These are phyloP conservation scores for Aureococcus anophagefferens DNA, from an alignment of 108 stramenopile species.

Conservation along the genomic window DNA sequence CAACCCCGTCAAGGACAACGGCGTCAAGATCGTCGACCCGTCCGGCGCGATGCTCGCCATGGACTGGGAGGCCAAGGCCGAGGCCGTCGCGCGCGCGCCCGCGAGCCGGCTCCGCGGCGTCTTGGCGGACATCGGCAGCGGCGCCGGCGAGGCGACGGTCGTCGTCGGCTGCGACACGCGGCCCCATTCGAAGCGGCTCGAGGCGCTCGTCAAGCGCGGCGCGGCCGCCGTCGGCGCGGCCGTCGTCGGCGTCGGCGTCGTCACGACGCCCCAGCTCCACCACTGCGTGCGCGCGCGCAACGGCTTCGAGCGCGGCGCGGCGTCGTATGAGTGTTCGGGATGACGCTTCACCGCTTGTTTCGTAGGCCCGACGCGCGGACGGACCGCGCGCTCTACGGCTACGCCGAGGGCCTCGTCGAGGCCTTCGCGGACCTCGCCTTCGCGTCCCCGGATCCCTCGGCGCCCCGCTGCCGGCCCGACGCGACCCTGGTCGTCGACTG, in stretches of 20 bases:
- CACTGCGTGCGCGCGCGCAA: constrained; percentile 51
- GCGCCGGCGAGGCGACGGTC: constrained; percentile 19
- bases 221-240: constrained; percentile 53
- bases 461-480: not conserved
- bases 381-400: not conserved
- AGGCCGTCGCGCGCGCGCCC: not conserved
- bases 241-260: constrained; percentile 66
- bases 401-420: not conserved
- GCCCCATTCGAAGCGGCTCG: constrained; percentile 58
- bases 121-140: not conserved
- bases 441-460: not conserved
- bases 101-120: not conserved
- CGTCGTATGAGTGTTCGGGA: no score
- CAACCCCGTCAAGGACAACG: constrained; percentile 85
- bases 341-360: no score
- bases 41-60: constrained; percentile 20
- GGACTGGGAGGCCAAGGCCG: constrained; percentile 9
- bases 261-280: constrained; percentile 88
- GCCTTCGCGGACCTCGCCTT: constrained; percentile 8
- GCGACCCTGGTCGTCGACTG: constrained; percentile 63
- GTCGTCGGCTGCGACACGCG: constrained; percentile 78
- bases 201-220: constrained; percentile 40
- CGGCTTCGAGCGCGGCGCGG: no score
- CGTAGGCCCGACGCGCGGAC: no score
- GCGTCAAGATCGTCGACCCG: constrained; percentile 73